phyloP scores from a whole-genome alignment of 495 filamentous ascomycete species.

The Hypoxylon lienhwacheense region DNA sequence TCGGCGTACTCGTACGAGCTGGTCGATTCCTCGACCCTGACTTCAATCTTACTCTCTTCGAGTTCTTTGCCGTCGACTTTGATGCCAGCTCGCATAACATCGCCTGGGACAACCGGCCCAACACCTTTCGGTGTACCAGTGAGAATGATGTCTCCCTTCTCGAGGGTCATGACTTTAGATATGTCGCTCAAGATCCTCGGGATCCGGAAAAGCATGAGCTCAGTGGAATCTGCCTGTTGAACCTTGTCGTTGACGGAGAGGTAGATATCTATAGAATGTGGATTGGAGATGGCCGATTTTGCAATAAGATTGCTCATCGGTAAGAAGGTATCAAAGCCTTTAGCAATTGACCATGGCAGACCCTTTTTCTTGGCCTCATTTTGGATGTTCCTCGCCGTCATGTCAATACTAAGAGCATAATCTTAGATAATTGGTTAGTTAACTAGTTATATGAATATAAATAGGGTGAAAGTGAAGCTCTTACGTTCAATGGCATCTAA shows the following conservation, averaged over 20 bases:
- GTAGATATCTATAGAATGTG: conserved; percentile 82
- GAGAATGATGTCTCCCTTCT: conserved; percentile 87
- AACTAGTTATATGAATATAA: conserved; percentile 1
- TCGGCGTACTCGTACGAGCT: conserved; percentile 60
- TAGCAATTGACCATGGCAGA: conserved; percentile 92
- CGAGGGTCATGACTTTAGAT: conserved; percentile 88
- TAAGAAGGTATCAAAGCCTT: conserved; percentile 97
- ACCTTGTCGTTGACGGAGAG: conserved; percentile 74
- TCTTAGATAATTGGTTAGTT: conserved; percentile 46
- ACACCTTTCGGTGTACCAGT: conserved; percentile 98
- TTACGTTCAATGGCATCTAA: conserved; percentile 64
- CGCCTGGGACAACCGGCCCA: conserved; percentile 78
- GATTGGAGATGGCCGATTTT: conserved; percentile 78
- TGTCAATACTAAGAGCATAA: conserved; percentile 86
- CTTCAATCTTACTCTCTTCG: conserved; percentile 83
- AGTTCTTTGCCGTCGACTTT: conserved; percentile 80
- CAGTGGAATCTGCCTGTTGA: conserved; percentile 81
- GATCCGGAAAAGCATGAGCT: conserved; percentile 88
- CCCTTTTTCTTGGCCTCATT: conserved; percentile 95
- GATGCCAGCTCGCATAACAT: conserved; percentile 86
- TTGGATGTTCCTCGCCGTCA: conserved; percentile 92
- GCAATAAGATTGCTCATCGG: conserved; percentile 78
- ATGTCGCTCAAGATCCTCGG: conserved; percentile 88
- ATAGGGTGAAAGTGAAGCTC: conserved; percentile 7
- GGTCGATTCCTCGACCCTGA: conserved; percentile 70